phyloP scores from a whole-genome alignment of 2,329 filamentous ascomycete genomes.

The Epichloe uncinata region DNA sequence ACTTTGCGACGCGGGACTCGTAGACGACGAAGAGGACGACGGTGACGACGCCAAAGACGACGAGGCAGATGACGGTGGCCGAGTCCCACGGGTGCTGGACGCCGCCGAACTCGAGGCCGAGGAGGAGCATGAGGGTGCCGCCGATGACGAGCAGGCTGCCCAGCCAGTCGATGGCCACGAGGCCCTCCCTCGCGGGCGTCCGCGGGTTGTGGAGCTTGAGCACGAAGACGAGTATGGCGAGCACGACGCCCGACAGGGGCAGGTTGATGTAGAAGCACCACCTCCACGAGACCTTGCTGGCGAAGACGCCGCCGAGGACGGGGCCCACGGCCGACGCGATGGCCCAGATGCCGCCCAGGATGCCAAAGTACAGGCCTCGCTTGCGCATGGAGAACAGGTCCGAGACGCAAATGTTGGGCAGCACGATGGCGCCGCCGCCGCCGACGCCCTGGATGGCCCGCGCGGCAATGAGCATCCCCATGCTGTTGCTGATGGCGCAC shows the following conservation, averaged over 20 bases:
- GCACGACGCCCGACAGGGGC: constrained; percentile 31
- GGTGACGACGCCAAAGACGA: constrained; percentile 56
- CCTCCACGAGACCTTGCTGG: constrained; percentile 49
- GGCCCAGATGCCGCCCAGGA: constrained; percentile 47
- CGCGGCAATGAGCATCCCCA: constrained; percentile 40
- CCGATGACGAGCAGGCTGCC: constrained; percentile 51
- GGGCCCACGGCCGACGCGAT: constrained; percentile 52
- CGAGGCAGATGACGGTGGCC: constrained; percentile 59
- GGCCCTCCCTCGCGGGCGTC: constrained; percentile 47
- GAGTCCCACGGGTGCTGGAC: constrained; percentile 63
- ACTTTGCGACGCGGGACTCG: constrained; percentile 60
- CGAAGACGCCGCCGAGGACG: constrained; percentile 56
- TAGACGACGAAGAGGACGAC: constrained; percentile 55
- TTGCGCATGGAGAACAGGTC: constrained; percentile 41
- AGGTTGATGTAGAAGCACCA: constrained; percentile 60
- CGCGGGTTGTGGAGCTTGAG: constrained; percentile 56
- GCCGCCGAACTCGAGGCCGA: constrained; percentile 77
- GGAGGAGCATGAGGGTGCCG: constrained; percentile 72
- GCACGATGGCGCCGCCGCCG: constrained; percentile 43
- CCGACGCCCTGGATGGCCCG: constrained; percentile 44
- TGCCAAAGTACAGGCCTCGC: constrained; percentile 37
- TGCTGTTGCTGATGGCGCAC: constrained; percentile 35
- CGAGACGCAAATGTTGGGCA: constrained; percentile 45
- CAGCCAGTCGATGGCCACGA: constrained; percentile 49
- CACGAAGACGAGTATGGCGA: constrained; percentile 42